Evolutionary conservation across 192 early-diverging fungal genomes (phyloP).

Genomic region (Podila epigama): DNA sequence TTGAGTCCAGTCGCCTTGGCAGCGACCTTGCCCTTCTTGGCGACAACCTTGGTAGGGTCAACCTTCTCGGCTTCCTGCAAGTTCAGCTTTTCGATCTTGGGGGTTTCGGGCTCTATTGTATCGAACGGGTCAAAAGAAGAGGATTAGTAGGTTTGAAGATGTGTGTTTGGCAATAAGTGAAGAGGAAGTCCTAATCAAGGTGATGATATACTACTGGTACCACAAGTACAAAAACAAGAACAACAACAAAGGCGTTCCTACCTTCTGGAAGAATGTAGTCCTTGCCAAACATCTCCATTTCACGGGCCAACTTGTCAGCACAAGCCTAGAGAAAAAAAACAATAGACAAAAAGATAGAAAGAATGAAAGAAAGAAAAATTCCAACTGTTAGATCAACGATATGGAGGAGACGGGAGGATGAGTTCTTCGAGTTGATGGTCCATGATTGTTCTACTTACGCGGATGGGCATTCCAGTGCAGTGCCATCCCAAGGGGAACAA

Average conservation of each 20-base stretch:
- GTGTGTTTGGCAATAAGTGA: not conserved
- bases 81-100: constrained; percentile 48
- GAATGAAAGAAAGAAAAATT: too few species aligned
- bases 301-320: constrained; percentile 86
- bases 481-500: constrained; percentile 99
- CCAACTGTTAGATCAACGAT: not conserved
- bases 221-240: not conserved
- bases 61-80: constrained; percentile 54
- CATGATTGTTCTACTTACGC: constrained; percentile 57
- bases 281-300: constrained; percentile 84
- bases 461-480: constrained; percentile 99
- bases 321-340: constrained; percentile 65
- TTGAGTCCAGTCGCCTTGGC: constrained; percentile 85
- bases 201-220: not conserved
- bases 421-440: not conserved
- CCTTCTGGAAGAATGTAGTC: constrained; percentile 47
- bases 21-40: constrained; percentile 86
- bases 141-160: constrained; percentile 8
- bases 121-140: constrained; percentile 6
- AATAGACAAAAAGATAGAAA: constrained; percentile 3
- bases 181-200: constrained; percentile 52
- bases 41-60: constrained; percentile 68
- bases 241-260: not conserved
- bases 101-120: constrained; percentile 40
- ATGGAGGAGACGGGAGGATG: not conserved